phyloP scores from a whole-genome alignment of 345 rosid species.

The Odontarrhena argentea region DNA sequence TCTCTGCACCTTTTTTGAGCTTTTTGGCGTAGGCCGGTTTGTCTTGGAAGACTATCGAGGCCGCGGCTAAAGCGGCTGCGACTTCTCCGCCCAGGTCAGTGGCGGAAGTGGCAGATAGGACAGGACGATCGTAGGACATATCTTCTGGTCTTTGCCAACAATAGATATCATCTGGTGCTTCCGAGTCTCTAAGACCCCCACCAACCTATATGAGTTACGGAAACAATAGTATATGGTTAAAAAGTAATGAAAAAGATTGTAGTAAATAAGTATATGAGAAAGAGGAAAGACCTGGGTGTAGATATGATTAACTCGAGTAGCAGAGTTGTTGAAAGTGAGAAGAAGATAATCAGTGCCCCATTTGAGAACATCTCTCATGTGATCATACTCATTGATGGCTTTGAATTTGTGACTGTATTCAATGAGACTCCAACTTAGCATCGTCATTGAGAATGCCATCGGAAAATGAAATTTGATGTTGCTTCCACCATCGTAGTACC shows the following conservation, averaged over 20 bases:
- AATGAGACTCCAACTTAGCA: conserved; percentile 93
- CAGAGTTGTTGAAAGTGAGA: conserved; percentile 69
- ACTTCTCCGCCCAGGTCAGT: conserved; percentile 79
- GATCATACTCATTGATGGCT: conserved; percentile 62
- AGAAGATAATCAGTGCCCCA: conserved; percentile 93
- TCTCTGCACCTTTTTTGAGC: conserved; percentile 61
- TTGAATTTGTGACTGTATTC: conserved; percentile 71
- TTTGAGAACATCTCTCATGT: conserved; percentile 64
- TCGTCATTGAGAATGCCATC: conserved; percentile 83
- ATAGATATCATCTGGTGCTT: conserved; percentile 69
- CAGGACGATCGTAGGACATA: conserved; percentile 66
- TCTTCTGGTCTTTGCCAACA: conserved; percentile 90
- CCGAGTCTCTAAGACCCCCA: conserved; percentile 53
- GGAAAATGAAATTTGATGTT: conserved; percentile 82
- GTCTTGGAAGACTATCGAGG: conserved; percentile 76
- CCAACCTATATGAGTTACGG: conserved; percentile 60
- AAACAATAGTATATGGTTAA: background rate
- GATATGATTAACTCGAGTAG: conserved; percentile 60
- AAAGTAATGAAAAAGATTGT: background rate
- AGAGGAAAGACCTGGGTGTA: conserved; percentile 54
- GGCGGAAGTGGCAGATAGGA: conserved; percentile 44
- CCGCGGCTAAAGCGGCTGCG: conserved; percentile 75
- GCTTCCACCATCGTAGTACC: conserved; percentile 88
- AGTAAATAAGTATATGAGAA: background rate
- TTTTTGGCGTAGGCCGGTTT: conserved; percentile 52